These are phyloP conservation scores for Aspergillus tubingensis DNA, from an alignment of 2,329 filamentous ascomycete genomes.

Conservation along the genomic window DNA sequence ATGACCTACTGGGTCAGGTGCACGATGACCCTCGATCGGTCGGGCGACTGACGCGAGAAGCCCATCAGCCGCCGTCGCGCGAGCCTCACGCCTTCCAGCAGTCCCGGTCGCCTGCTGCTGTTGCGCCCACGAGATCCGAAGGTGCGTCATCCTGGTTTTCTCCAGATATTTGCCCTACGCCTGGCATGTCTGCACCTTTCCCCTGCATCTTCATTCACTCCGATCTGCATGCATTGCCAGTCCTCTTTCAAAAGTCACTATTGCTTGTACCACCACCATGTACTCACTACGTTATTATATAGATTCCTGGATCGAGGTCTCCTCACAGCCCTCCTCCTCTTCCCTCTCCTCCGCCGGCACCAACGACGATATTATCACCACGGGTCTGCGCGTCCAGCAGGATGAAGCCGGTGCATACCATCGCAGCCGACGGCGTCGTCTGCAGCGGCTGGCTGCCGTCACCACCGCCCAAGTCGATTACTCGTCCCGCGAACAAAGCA, in stretches of 20 bases:
- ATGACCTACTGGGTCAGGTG: constrained; percentile 41
- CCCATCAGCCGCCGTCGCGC: constrained; percentile 22
- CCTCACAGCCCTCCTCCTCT: constrained; percentile 89
- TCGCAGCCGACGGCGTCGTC: constrained; percentile 57
- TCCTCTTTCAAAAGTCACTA: constrained; percentile 1
- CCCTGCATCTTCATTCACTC: constrained; percentile 21
- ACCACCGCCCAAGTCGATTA: constrained; percentile 45
- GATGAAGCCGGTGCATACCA: constrained; percentile 54
- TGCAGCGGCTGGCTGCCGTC: constrained; percentile 37
- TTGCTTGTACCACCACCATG: constrained; percentile 30
- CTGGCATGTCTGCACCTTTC: constrained; percentile 6
- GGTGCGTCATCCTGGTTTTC: constrained; percentile 34
- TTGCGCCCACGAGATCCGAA: constrained; percentile 44
- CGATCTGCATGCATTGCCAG: background rate
- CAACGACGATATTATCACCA: constrained; percentile 85
- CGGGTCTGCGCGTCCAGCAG: constrained; percentile 74
- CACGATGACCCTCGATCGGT: constrained; percentile 33
- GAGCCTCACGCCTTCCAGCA: constrained; percentile 28
- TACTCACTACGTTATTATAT: constrained; percentile 50
- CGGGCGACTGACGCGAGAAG: constrained; percentile 39
- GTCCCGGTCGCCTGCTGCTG: constrained; percentile 39
- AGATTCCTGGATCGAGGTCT: constrained; percentile 97
- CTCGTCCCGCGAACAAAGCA: constrained; percentile 52
- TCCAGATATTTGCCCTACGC: constrained; percentile 16
- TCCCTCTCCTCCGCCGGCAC: constrained; percentile 75